A percentile compares a stretch with the other conserved stretches of the same genome.
These are phyloP conservation scores for Arthrobotrys entomopaga DNA, from an alignment of 2,329 filamentous ascomycete genomes.

Conservation along the genomic window DNA sequence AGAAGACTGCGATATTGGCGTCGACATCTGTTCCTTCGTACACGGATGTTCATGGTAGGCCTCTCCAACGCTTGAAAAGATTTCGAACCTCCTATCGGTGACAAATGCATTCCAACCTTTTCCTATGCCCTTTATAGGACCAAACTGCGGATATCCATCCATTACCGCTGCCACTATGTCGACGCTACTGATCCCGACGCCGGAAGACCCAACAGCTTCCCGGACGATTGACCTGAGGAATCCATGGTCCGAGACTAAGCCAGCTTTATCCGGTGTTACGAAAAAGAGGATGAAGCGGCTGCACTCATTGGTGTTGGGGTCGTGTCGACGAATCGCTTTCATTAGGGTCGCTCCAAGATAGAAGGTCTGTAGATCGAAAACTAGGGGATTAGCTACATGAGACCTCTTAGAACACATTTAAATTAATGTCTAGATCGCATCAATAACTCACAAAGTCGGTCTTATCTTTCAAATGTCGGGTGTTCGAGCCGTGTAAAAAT, in stretches of 20 bases:
- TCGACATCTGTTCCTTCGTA: too few species aligned
- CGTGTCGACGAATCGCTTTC: conserved; percentile 5
- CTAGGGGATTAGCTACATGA: neutral
- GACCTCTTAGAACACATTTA: neutral
- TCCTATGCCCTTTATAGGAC: neutral
- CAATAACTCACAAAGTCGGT: too few species aligned
- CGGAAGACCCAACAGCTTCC: conserved; percentile 16
- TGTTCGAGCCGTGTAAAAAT: neutral
- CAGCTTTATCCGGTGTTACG: conserved; percentile 23
- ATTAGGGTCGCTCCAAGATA: conserved; percentile 15
- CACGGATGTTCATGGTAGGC: neutral
- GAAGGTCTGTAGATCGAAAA: neutral
- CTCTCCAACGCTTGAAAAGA: conserved; percentile 8
- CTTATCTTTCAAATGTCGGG: neutral
- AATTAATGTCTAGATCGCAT: neutral
- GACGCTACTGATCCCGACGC: neutral
- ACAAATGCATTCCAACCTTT: conserved; percentile 34
- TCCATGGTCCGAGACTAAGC: conserved; percentile 22
- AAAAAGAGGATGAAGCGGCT: conserved; percentile 23
- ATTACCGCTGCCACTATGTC: conserved; percentile 20
- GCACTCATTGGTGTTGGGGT: neutral
- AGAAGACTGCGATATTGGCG: neutral
- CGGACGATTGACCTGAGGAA: conserved; percentile 25
- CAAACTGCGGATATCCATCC: conserved; percentile 7
- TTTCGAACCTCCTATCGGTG: neutral